Percentiles rank a stretch among this genome's conserved stretches.
phyloP scores from a whole-genome alignment of 2,329 filamentous ascomycete species.

The Lecanosticta acicola region DNA sequence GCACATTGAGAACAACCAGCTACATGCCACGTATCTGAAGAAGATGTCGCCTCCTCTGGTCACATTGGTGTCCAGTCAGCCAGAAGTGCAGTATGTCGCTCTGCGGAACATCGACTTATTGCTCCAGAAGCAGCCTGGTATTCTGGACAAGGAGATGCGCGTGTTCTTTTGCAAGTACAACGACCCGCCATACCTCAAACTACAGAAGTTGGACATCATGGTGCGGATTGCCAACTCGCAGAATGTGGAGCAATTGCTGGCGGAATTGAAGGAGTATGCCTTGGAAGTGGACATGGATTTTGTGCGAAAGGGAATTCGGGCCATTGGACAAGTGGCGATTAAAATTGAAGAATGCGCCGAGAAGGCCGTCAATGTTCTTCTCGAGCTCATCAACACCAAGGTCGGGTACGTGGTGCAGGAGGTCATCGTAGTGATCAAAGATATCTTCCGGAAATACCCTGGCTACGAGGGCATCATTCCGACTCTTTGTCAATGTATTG shows the following conservation, averaged over 20 bases:
- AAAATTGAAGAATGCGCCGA: conserved; percentile 95
- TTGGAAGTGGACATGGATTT: conserved; percentile 99
- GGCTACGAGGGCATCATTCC: conserved; percentile 98
- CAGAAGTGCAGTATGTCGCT: conserved; percentile 97
- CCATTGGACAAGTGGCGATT: conserved; percentile 96
- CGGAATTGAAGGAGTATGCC: conserved; percentile 94
- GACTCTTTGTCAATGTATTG: conserved; percentile 91
- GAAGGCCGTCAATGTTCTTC: conserved; percentile 87
- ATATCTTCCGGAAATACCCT: conserved; percentile 94
- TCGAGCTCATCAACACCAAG: conserved; percentile 93
- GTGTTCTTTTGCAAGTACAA: conserved; percentile 99
- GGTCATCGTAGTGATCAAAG: conserved; percentile 97
- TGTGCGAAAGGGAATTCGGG: conserved; percentile 85
- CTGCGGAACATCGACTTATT: conserved; percentile 93
- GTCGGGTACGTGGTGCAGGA: conserved; percentile 99
- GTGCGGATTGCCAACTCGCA: conserved; percentile 96
- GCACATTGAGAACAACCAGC: conserved; percentile 63
- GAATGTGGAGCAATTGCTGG: conserved; percentile 90
- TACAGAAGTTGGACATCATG: conserved; percentile 98
- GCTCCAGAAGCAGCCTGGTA: conserved; percentile 91
- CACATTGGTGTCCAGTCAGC: conserved; percentile 88
- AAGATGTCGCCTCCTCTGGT: conserved; percentile 98
- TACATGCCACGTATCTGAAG: conserved; percentile 81
- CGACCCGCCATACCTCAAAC: conserved; percentile 93
- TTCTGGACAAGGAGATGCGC: conserved; percentile 91